Percentiles rank a stretch among this genome's conserved stretches.
Evolutionary conservation across 1,284 basidiomycete genomes (phyloP).

Genomic region (Leccinum insigne): DNA sequence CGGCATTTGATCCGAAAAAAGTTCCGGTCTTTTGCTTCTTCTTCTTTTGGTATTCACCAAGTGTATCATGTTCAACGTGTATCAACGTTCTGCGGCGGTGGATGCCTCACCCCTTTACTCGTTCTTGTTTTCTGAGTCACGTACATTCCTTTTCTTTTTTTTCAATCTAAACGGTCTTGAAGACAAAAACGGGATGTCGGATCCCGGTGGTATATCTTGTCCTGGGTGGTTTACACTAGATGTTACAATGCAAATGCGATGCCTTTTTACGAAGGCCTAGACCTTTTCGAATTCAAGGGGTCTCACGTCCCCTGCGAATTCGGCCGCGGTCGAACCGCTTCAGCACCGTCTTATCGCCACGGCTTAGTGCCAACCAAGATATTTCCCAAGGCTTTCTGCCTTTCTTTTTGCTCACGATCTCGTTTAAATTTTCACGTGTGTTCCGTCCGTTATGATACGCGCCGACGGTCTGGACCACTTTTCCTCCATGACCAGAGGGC

Average conservation of each 20-base stretch:
- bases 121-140: not conserved
- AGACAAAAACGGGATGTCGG: not conserved
- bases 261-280: not conserved
- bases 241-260: not conserved
- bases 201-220: not conserved
- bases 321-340: not conserved
- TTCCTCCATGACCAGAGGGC: constrained; percentile 50
- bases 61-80: constrained; percentile 29
- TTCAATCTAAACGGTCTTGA: not conserved
- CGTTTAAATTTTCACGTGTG: not conserved
- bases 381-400: not conserved
- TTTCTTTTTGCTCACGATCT: not conserved
- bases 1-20: not conserved
- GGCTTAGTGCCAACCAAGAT: not conserved
- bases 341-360: not conserved
- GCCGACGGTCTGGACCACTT: not conserved
- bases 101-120: not conserved
- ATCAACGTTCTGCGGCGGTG: constrained; percentile 13
- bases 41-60: constrained; percentile 1
- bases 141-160: not conserved
- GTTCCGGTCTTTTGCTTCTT: not conserved
- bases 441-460: not conserved
- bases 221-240: not conserved
- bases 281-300: not conserved
- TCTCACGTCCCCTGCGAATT: not conserved